Evolutionary conservation across 2,329 filamentous ascomycete species (phyloP), one percentile per base, ranked within the genome.

Genomic region (Scytalidium sp.): DNA sequence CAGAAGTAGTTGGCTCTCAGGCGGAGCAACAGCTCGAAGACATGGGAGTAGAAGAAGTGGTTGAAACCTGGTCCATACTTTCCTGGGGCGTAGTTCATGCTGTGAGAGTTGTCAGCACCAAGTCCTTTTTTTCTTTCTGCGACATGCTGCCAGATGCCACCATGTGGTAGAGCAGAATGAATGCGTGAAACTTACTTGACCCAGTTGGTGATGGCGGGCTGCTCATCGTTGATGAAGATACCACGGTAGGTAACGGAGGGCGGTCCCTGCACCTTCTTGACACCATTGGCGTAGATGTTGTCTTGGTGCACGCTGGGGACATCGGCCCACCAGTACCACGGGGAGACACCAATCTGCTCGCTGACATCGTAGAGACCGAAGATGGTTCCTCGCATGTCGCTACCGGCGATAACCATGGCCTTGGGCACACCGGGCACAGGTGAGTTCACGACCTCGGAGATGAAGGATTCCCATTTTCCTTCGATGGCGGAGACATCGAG

Each of bases 1-100:
- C 87, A 90, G 45, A 90, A 71, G 60, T 89, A 90, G 65, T 90
- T 90, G 15, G 86, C 86, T 32, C 81, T 77, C 22, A 87, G 73
- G 6, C 87, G 77, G 5, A 90, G 77, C 1, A 90, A 69, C 1
- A 90, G 72, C 68, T 90, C 87, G 54, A 88, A 89, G 19, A 90
- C 80, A 19, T 79, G 77, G 3, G 76, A 70, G 66, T 90, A 88
- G 64, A 90, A 88, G 3, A 79, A 75, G n/a, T 78, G 72, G 50
- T 80, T 80, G 53, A 75, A 79, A 2, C 74, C 75, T 4, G 67
- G 52, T 3, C 70, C 69, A 27, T 74, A 66, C 48, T 60, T 56
- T 9, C 62, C 63, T n/a, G 49, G 51, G 40, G 50, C 46, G 48
- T 75, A 81, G 47, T 75, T 76, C n/a, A 64, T 67, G 53, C 76